Base-by-base conservation (phyloP, 352 stramenopile species). In the Phytopythium litorale region DNA sequence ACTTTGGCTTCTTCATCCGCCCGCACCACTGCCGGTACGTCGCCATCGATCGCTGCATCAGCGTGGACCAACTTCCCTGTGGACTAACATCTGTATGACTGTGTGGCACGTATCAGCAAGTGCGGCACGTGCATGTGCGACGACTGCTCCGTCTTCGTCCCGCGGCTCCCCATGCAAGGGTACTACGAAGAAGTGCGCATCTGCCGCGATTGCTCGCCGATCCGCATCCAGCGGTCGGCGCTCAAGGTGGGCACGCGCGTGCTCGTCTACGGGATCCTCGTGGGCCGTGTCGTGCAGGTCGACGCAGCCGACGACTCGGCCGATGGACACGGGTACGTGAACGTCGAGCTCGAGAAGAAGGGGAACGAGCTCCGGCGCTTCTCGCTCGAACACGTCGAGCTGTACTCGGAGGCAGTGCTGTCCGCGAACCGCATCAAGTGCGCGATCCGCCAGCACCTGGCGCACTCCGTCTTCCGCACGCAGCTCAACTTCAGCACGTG, bases 401-500 rank as follows among this genome's bases (percentile, higher is more conserved):
- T 88, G 3, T 94, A 90, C 68, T 94, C 85, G 9, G 85, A 92
- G 18, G 81, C 74, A 4, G 79, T 92, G 2, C 56, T 92, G 19
- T 91, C 83, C 4, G 83, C 85, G 13, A 94, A 94, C 54, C 81
- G 81, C 8, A 94, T 94, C 62, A 94, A 94, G 62, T 88, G 75
- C 49, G 74, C 76, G 1, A 91, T 94, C 35, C 77, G 80, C 3
- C 63, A 76, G 32, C 81, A 94, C 55, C 65, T 94, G 18, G 81
- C 85, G 32, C 81, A 92, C 49, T 68, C 76, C n/a, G 69, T 94
- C 3, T 90, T 91, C 65, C 81, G 85, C 4, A 89, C 85, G 21
- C 85, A 91, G 49, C 77, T 94, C 37, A 91, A 94, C 46, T 94
- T 94, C 55, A 91, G 81, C 56, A 94, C 85, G 23, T 94, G 85